Evolutionary conservation across 2,329 filamentous ascomycete genomes (phyloP), one percentile per base, ranked within the genome.

Genomic region (Ploettnerulaceae sp.): DNA sequence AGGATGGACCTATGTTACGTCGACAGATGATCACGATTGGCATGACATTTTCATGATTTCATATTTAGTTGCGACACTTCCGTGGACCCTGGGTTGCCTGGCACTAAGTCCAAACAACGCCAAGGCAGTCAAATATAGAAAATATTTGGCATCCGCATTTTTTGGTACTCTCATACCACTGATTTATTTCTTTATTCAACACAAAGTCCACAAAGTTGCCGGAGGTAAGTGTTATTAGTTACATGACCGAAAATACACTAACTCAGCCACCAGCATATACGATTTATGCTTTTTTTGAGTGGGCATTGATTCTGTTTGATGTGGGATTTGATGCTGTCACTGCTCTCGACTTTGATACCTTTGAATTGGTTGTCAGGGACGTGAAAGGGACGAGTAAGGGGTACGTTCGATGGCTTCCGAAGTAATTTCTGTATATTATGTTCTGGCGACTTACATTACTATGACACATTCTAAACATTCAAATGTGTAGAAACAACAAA

Each of bases 21-120:
- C 93, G 52, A 98, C 93, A 33, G 93, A 98, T 65, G 89, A 97
- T 66, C 93, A 98, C 67, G 82, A 95, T 68, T 97, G 89, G 90
- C 93, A 98, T 66, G 93, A 98, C 63, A 91, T 97, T 53, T 91
- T 98, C 66, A 98, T 98, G 93, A 96, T 98, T 58, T 94, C 89
- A 11, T 98, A 98, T 67, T 75, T 98, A 46, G 84, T 98, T 35
- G 86, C 89, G 25, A 97, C 93, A 2, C 74, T 98, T 44, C 93
- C 93, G 2, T 98, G 93, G 93, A 98, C 91, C 2, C 67, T 89
- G 37, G 93, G 93, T 38, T 96, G 91, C 66, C 77, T 97, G 52
- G 81, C 85, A 4, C 71, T 97, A 41, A 96, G 90, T 67, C 89
- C 91, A 8, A 81, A 83, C 47, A 95, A 96, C 64, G 76, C 83